Evolutionary conservation across 345 rosid genomes (phyloP), one percentile per base, ranked within the genome.

Genomic region (Citrus trifoliata): DNA sequence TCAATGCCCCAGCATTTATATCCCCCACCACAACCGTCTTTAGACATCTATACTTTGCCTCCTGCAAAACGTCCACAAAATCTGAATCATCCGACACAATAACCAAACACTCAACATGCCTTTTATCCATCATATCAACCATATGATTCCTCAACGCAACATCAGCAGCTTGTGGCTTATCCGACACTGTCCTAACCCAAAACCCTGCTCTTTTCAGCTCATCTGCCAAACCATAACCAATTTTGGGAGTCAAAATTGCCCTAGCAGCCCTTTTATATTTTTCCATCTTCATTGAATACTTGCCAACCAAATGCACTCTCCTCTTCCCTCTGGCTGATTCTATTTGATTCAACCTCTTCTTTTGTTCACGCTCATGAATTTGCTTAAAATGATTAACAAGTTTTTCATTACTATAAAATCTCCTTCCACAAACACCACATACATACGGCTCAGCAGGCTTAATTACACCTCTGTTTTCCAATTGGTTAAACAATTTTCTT

Each of bases 81-180:
- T 88, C 93, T 0, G 96, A 91, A 86, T 95, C 98, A 86, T 95
- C 96, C 1, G 97, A 91, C 6, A 93, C 95, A 71, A 95, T 87
- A 81, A 95, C 89, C 73, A 95, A 73, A 81, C 98, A 95, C 28
- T 92, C 93, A 3, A 88, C 94, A 79, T 81, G 82, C 85, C 91
- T 88, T 77, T 80, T 88, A 78, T 92, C 95, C 95, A 93, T 92
- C 77, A 91, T 78, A 78, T 93, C 89, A 40, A 90, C 87, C 85
- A 95, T 90, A 64, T 89, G 94, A 72, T 86, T 86, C 85, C 87
- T 93, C 87, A 93, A 85, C 2, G 92, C 97, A 40, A 82, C 69
- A 82, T 90, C 95, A 0, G 91, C 95, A 4, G 92, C 92, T 84
- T 90, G 92, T n/a, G 98, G 95, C 85, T 83, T 88, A 81, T 91